Evolutionary conservation across 1,284 basidiomycete genomes (phyloP), one percentile per base, ranked within the genome.

Genomic region (Anthracocystis panici-leucophaei): DNA sequence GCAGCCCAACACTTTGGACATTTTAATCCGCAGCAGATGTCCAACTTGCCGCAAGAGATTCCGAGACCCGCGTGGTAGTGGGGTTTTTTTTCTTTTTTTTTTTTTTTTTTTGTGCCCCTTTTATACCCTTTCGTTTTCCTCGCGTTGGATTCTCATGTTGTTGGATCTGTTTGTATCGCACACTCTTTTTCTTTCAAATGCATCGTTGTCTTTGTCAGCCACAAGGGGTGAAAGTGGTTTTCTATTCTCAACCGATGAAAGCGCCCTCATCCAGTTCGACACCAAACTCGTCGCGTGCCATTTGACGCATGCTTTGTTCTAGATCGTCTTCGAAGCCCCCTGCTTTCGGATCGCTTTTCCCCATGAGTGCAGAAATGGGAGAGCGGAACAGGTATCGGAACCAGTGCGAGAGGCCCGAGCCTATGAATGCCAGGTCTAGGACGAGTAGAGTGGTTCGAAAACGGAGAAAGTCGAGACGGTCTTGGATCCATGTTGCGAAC

Each of bases 321-420:
- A 83, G 44, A 57, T 83, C 81, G 48, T 81, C 81, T 50, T 83
- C 80, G 42, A 83, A 83, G 11, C 81, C 81, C 7, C 60, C 59
- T 21, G 55, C 50, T n/a, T 64, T 57, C 12, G 71, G 54, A 33
- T 67, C 76, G 12, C 51, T 50, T 33, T 46, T 57, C 44, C 76
- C 65, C 27, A 65, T 20, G 41, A 75, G 44, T 1, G 64, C 71
- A 10, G 57, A 52, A 12, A 64, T 27, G 3, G 76, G 76, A 2
- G 63, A 44, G 18, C 59, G 20, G 55, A 79, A 51, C 2, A 80
- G 33, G 57, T 57, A 70, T 3, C 57, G 41, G 2, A 79, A 33
- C 75, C 76, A 77, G 49, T 80, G 72, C 9, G 59, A 46, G 0
- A 80, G 3, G 3, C 65, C 61, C 2, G 65, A 71, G 0, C 77